Base-by-base conservation (phyloP, 148 eudicot species). In the Spergularia bocconei region DNA sequence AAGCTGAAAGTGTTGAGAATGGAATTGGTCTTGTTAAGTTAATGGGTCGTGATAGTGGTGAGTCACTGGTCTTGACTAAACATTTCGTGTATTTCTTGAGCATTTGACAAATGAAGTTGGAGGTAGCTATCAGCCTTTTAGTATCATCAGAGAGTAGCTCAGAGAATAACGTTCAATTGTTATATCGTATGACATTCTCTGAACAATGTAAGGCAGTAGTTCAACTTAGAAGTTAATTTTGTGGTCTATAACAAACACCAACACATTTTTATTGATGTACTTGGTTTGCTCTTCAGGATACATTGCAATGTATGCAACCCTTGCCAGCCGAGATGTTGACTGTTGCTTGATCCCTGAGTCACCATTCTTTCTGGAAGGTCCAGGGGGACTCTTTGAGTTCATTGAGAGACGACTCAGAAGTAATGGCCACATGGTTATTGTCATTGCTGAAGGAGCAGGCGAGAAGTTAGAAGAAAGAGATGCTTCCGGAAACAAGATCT, bases 301-400 rank as follows among this genome's bases (percentile, higher is more conserved):
- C 63, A 93, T 93, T 73, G 98, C 98, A 11, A 93, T 93, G 97
- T 82, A 89, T 88, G 98, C 98, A 56, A 89, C 94, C 19, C 89
- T 93, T 69, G 98, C 94, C 6, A 93, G 88, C 82, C 85, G 98
- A 70, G 98, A 93, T 87, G 98, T 93, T 47, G 98, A 93, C 78
- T 93, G 98, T 72, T 93, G 98, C 79, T 84, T 93, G 79, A 93
- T 93, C 70, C 98, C 98, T 4, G 98, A 93, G 72, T 91, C 98
- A 2, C 92, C 94, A 41, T 93, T 91, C 78, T 91, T 82, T 75
- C 89, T 93, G 3, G 97, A 93, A 77, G 98, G 98, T 53, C 67
- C 79, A n/a, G 97, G 98, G 4, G 98, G 98, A 44, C 91, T 93
- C 16, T 87, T 83, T 17, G 94, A 93, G 80, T 91, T 81, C 79